phyloP scores from a whole-genome alignment of 2,329 filamentous ascomycete species.

The Rachicladosporium sp. region DNA sequence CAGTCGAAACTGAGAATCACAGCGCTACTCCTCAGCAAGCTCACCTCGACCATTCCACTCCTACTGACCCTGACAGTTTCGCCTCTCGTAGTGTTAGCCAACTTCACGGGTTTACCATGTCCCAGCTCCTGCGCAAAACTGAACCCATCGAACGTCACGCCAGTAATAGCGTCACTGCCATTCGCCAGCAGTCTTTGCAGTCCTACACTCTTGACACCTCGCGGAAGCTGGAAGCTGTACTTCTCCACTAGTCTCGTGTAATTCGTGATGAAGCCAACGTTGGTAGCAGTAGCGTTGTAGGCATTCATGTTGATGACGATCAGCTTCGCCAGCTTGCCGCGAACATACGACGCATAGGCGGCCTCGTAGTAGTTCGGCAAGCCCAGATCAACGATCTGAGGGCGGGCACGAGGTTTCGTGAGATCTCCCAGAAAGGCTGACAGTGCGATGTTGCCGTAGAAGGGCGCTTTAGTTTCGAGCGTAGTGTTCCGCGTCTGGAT shows the following conservation, averaged over 20 bases:
- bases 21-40: conserved; percentile 18
- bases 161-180: conserved; percentile 51
- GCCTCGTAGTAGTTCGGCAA: conserved; percentile 31
- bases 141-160: conserved; percentile 48
- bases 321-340: conserved; percentile 33
- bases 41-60: conserved; percentile 23
- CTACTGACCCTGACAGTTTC: conserved; percentile 28
- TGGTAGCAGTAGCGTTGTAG: conserved; percentile 36
- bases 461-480: conserved; percentile 49
- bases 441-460: conserved; percentile 52
- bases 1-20: too few species aligned
- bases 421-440: conserved; percentile 43
- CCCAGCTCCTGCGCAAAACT: conserved; percentile 51
- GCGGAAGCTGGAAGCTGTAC: conserved; percentile 34
- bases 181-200: conserved; percentile 46
- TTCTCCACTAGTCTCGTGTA: conserved; percentile 23
- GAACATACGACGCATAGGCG: conserved; percentile 45
- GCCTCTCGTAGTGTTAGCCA: conserved; percentile 43
- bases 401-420: conserved; percentile 17
- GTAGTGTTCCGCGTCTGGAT: conserved; percentile 36
- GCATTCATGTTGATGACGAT: conserved; percentile 46
- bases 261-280: conserved; percentile 18
- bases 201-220: conserved; percentile 14
- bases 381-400: conserved; percentile 35
- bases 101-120: conserved; percentile 38